These are phyloP conservation scores for Hypoxylon sp. DNA, from an alignment of 2,329 filamentous ascomycete genomes.

Conservation along the genomic window DNA sequence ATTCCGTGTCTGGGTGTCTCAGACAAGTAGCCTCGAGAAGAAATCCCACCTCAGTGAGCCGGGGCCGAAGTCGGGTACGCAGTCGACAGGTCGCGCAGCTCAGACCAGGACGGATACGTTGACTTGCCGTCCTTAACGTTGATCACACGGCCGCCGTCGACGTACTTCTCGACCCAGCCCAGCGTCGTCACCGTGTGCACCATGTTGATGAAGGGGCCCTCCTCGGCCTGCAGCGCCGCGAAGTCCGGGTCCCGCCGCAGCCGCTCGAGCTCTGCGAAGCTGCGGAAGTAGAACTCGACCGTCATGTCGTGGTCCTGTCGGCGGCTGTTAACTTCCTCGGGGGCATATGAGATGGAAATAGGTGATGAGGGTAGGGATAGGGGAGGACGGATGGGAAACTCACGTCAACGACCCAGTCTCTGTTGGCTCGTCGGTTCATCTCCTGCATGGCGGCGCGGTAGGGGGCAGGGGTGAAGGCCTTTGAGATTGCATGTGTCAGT, in stretches of 20 bases:
- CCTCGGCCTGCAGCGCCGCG: conserved; percentile 1
- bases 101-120: conserved; percentile 5
- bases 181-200: conserved; percentile 14
- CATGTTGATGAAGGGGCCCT: conserved; percentile 8
- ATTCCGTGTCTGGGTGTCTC: too few relatives aligned
- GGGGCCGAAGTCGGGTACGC: not conserved
- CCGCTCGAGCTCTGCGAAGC: conserved; percentile 7
- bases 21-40: too few relatives aligned
- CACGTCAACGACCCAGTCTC: conserved; percentile 8
- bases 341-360: not conserved
- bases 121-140: conserved; percentile 13
- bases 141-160: conserved; percentile 14
- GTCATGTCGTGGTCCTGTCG: conserved; percentile 14
- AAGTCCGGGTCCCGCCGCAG: conserved; percentile 3
- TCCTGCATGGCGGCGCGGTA: conserved; percentile 8
- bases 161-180: conserved; percentile 19
- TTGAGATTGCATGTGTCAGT: not conserved
- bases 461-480: not conserved
- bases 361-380: not conserved
- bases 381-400: not conserved
- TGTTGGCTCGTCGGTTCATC: conserved; percentile 5
- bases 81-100: conserved; percentile 13
- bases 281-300: conserved; percentile 21
- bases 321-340: not conserved
- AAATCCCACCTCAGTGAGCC: not conserved